These are phyloP conservation scores for Ophiostoma tasmaniense DNA, from an alignment of 2,329 filamentous ascomycete species.

Conservation along the genomic window DNA sequence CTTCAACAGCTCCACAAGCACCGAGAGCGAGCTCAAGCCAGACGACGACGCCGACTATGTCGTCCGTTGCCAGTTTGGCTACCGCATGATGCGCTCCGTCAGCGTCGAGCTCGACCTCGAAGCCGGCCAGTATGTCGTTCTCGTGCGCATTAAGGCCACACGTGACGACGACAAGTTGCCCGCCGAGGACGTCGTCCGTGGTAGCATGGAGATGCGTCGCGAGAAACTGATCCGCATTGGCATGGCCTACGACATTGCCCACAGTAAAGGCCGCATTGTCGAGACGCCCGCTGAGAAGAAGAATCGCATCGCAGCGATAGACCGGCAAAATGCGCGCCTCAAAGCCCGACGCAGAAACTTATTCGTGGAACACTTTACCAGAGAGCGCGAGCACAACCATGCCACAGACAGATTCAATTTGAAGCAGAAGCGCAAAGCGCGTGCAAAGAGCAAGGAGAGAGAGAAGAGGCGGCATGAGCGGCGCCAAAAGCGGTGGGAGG, in stretches of 20 bases:
- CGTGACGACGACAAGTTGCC: slow-evolving; percentile 36
- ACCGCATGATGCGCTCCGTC: slow-evolving; percentile 49
- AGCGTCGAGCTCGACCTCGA: slow-evolving; percentile 51
- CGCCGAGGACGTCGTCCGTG: slow-evolving; percentile 49
- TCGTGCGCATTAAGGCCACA: slow-evolving; percentile 46
- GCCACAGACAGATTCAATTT: slow-evolving; percentile 17
- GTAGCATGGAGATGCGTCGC: slow-evolving; percentile 42
- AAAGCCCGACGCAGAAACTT: slow-evolving; percentile 37
- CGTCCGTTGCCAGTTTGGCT: slow-evolving; percentile 47
- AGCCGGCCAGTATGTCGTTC: slow-evolving; percentile 48
- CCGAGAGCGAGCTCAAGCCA: neutral
- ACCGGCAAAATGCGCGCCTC: slow-evolving; percentile 35
- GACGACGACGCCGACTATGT: slow-evolving; percentile 40
- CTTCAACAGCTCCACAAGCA: neutral
- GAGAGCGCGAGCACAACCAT: slow-evolving; percentile 26
- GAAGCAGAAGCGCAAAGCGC: neutral
- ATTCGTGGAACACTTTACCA: slow-evolving; percentile 36
- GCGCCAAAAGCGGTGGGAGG: neutral
- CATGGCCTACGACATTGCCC: slow-evolving; percentile 50
- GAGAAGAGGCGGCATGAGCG: neutral
- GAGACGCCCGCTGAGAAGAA: slow-evolving; percentile 40
- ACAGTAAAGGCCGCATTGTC: slow-evolving; percentile 47
- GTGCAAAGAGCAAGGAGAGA: neutral
- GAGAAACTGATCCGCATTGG: slow-evolving; percentile 53
- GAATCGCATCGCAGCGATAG: slow-evolving; percentile 39